Base-by-base conservation (phyloP, 2,329 filamentous ascomycete species). In the Aspergillus tubingensis region DNA sequence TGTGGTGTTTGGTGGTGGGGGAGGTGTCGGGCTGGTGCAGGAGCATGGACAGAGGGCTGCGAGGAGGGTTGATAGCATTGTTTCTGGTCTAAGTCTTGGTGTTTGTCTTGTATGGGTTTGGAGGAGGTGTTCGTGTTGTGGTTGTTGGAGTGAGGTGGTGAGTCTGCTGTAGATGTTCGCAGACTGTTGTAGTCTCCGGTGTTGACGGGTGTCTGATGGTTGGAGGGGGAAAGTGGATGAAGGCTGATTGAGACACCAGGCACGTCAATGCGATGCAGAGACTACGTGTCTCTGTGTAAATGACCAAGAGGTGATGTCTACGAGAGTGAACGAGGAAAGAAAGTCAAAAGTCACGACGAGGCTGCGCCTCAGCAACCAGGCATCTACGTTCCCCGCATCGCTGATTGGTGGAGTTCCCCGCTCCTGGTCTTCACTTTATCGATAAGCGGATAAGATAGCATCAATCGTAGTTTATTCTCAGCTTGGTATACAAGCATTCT, bases 321-420 rank as follows among this genome's bases (percentile, higher is more conserved):
- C 38, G 5, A 30, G 17, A 11, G 30, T 13, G 43, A 43, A 53
- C 39, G 32, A 58, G 21, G n/a, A 36, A 23, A 10, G 30, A 60
- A 55, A 57, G 54, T 52, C 49, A 50, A 53, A 53, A 43, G 11
- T 7, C 30, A 44, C 38, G 27, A 36, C 23, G 13, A 38, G 39
- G 32, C n/a, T 57, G 58, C 63, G 21, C 52, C 52, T 54, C 53
- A 36, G 19, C 19, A 44, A 23, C 39, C 70, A 72, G 71, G 71
- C 71, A 73, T 69, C 70, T 65, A 68, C 32, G 65, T 72, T 72
- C 59, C 44, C 47, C 19, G 30, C 47, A 41, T 5, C 21, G 47
- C 56, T 70, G 62, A 72, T 70, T 71, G 65, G 67, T 43, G 47
- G 47, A 50, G 47, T 17, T n/a, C 25, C 47, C 15, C 47, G 15